These are phyloP conservation scores for Trichophaea hybrida DNA, from an alignment of 2,329 filamentous ascomycete species.

Conservation along the genomic window DNA sequence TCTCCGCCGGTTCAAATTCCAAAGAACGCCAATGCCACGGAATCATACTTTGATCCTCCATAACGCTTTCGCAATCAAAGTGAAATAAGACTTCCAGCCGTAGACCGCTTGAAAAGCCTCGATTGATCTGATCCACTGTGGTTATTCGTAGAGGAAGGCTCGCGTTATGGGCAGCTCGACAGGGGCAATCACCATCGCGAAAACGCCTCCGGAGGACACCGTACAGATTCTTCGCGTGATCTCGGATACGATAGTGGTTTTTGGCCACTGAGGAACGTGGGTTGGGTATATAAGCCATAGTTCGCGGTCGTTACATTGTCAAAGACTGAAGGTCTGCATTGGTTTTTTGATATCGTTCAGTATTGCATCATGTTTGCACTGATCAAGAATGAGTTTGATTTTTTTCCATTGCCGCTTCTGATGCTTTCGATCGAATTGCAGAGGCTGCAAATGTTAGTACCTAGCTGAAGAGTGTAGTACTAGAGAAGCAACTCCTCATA, in stretches of 20 bases:
- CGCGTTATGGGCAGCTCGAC: slow-evolving; percentile 9
- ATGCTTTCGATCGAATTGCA: background rate
- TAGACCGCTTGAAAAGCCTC: slow-evolving; percentile 6
- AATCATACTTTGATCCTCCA: background rate
- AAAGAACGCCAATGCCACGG: slow-evolving; percentile 4
- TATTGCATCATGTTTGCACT: slow-evolving; percentile 6
- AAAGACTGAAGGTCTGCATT: slow-evolving; percentile 10
- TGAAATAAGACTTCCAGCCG: slow-evolving; percentile 1
- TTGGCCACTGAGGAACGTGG: background rate
- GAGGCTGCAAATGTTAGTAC: too few relatives aligned
- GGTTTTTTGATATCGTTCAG: slow-evolving; percentile 9
- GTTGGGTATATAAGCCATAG: background rate
- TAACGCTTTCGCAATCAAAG: background rate
- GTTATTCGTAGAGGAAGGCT: slow-evolving; percentile 9
- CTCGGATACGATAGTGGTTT: slow-evolving; percentile 8
- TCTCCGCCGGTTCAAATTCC: slow-evolving; percentile 3
- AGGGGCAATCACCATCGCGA: slow-evolving; percentile 5
- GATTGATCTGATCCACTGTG: background rate
- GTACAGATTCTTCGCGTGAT: slow-evolving; percentile 13
- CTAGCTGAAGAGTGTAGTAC: background rate
- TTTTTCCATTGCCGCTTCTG: slow-evolving; percentile 2
- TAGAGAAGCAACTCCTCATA: background rate
- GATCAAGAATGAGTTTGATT: slow-evolving; percentile 5
- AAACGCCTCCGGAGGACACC: slow-evolving; percentile 12
- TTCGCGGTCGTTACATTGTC: slow-evolving; percentile 6